Evolutionary conservation across 2,329 filamentous ascomycete genomes (phyloP).

Genomic region (Aspergillus ochraceoroseus): DNA sequence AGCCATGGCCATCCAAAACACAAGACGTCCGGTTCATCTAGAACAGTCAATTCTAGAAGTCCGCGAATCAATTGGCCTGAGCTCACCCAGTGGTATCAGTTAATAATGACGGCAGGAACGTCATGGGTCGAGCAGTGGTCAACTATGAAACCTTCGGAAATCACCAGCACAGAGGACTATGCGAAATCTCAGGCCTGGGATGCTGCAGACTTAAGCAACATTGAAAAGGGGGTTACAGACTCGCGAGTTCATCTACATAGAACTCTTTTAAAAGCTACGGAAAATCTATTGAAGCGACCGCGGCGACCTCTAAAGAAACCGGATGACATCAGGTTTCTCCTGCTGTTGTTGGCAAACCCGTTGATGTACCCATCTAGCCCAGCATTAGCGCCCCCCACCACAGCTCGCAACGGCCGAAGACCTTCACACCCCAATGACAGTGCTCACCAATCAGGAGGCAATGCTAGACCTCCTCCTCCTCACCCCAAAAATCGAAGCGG

Average conservation of each 20-base stretch:
- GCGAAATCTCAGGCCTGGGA: slow-evolving; percentile 32
- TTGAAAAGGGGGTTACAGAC: slow-evolving; percentile 52
- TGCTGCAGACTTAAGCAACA: slow-evolving; percentile 43
- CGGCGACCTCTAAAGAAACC: slow-evolving; percentile 63
- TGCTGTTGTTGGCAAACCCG: slow-evolving; percentile 75
- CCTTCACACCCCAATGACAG: slow-evolving; percentile 29
- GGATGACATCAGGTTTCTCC: slow-evolving; percentile 68
- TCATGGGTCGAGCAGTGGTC: slow-evolving; percentile 61
- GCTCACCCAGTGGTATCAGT: slow-evolving; percentile 68
- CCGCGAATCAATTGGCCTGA: slow-evolving; percentile 72
- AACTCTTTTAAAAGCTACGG: slow-evolving; percentile 69
- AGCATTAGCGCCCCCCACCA: slow-evolving; percentile 18
- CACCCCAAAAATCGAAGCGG: slow-evolving; percentile 24
- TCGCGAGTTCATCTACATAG: slow-evolving; percentile 66
- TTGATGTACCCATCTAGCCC: slow-evolving; percentile 54
- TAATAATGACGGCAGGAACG: slow-evolving; percentile 62
- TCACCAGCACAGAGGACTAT: slow-evolving; percentile 22
- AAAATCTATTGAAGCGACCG: slow-evolving; percentile 74
- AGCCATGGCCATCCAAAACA: slow-evolving; percentile 25
- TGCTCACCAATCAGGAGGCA: slow-evolving; percentile 13
- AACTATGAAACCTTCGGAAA: slow-evolving; percentile 44
- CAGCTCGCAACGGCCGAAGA: slow-evolving; percentile 25
- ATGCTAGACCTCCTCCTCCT: too few relatives aligned
- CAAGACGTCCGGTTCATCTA: slow-evolving; percentile 27
- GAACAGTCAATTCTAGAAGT: slow-evolving; percentile 53